phyloP scores from a whole-genome alignment of 2,329 filamentous ascomycete genomes.

The Chaetomium strumarium region DNA sequence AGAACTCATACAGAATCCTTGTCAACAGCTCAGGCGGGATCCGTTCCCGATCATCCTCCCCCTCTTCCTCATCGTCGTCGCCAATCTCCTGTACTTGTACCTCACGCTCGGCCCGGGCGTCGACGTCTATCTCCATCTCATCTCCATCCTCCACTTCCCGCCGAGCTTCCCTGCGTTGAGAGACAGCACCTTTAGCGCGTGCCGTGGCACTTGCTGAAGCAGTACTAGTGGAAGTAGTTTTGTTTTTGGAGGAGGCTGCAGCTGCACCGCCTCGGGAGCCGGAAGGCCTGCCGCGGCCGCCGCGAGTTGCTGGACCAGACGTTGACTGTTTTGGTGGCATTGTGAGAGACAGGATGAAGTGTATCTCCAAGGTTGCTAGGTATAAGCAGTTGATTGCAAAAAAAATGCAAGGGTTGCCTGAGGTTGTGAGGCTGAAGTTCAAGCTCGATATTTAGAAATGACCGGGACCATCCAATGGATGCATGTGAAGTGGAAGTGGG shows the following conservation, averaged over 20 bases:
- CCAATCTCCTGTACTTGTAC: conserved; percentile 21
- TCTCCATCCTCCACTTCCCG: background rate
- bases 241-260: background rate
- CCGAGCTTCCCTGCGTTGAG: background rate
- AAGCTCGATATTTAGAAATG: too few species aligned
- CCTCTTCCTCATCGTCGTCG: conserved; percentile 20
- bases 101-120: conserved; percentile 18
- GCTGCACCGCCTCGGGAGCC: background rate
- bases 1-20: conserved; percentile 72
- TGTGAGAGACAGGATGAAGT: background rate
- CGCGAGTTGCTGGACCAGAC: conserved; percentile 17
- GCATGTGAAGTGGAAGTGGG: too few species aligned
- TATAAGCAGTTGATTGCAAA: too few species aligned
- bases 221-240: too few species aligned
- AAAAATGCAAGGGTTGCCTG: too few species aligned
- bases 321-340: conserved; percentile 34
- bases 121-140: conserved; percentile 12
- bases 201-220: too few species aligned
- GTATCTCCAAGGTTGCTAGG: background rate
- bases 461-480: too few species aligned
- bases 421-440: too few species aligned
- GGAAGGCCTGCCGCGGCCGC: background rate
- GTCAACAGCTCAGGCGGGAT: conserved; percentile 73
- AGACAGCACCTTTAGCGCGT: too few species aligned
- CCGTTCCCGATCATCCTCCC: conserved; percentile 31